These are phyloP conservation scores for Serendipita sp. DNA, from an alignment of 768 basidiomycete genomes.

Conservation along the genomic window DNA sequence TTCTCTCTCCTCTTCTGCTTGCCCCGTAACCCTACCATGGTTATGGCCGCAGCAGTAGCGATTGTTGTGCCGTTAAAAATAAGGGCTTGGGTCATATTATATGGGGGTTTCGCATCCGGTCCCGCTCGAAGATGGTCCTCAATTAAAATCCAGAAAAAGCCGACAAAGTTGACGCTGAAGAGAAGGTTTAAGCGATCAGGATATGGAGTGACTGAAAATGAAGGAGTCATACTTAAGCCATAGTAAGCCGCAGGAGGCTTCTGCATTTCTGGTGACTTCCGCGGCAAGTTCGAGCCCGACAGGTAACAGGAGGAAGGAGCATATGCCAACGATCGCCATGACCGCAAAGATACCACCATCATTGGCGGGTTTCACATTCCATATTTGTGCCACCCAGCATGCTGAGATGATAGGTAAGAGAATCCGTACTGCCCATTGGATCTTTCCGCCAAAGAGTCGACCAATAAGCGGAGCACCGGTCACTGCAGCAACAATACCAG, in stretches of 20 bases:
- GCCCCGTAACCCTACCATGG: constrained; percentile 40
- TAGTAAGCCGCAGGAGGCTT: constrained; percentile 56
- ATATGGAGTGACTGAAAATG: background rate
- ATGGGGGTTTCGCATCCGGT: constrained; percentile 44
- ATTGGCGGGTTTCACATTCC: constrained; percentile 55
- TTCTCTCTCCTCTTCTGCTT: constrained; percentile 3
- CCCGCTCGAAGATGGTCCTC: constrained; percentile 54
- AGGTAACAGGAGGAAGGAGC: constrained; percentile 55
- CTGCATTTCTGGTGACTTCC: constrained; percentile 66
- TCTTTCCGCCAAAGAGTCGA: constrained; percentile 19
- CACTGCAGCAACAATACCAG: constrained; percentile 54
- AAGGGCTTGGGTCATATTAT: constrained; percentile 53
- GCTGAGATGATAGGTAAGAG: background rate
- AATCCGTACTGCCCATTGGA: background rate
- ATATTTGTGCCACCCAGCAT: constrained; percentile 34
- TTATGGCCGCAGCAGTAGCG: constrained; percentile 20
- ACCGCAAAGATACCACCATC: constrained; percentile 43
- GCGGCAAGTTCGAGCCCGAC: constrained; percentile 62
- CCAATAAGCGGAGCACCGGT: constrained; percentile 63
- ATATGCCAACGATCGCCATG: constrained; percentile 50
- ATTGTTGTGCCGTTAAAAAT: constrained; percentile 49
- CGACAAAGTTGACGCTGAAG: constrained; percentile 40
- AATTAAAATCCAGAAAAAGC: constrained; percentile 44
- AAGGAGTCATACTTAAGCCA: constrained; percentile 33
- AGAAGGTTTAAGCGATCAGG: background rate